Percentiles rank a stretch among this genome's conserved stretches.
These are phyloP conservation scores for Colletotrichum sp. DNA, from an alignment of 2,329 filamentous ascomycete species.

Conservation along the genomic window DNA sequence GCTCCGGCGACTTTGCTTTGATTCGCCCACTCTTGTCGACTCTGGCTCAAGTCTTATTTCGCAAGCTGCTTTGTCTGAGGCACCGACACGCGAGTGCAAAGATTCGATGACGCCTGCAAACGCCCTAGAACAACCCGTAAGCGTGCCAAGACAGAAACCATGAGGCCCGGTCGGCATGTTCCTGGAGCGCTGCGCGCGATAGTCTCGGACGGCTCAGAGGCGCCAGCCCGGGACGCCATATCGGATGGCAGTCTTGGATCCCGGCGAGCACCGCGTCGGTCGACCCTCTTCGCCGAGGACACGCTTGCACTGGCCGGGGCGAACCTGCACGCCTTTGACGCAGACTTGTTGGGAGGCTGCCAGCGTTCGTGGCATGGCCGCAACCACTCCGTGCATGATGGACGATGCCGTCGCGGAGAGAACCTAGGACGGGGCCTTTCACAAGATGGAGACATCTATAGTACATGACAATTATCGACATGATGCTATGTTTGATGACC, in stretches of 20 bases:
- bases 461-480: neutral
- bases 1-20: neutral
- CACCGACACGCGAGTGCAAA: neutral
- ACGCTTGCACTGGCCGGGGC: neutral
- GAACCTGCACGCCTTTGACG: neutral
- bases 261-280: neutral
- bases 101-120: conserved; percentile 2
- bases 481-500: conserved; percentile 14
- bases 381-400: neutral
- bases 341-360: neutral
- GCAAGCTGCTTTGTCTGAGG: neutral
- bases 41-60: neutral
- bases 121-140: neutral
- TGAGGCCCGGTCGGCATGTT: neutral
- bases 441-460: neutral
- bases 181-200: neutral
- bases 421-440: neutral
- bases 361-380: neutral
- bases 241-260: neutral
- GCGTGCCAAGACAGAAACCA: neutral
- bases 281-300: neutral
- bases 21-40: neutral
- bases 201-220: neutral
- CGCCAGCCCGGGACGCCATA: neutral
- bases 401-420: neutral